These are phyloP conservation scores for Penicillium antarcticum DNA, from an alignment of 495 filamentous ascomycete genomes.

Conservation along the genomic window DNA sequence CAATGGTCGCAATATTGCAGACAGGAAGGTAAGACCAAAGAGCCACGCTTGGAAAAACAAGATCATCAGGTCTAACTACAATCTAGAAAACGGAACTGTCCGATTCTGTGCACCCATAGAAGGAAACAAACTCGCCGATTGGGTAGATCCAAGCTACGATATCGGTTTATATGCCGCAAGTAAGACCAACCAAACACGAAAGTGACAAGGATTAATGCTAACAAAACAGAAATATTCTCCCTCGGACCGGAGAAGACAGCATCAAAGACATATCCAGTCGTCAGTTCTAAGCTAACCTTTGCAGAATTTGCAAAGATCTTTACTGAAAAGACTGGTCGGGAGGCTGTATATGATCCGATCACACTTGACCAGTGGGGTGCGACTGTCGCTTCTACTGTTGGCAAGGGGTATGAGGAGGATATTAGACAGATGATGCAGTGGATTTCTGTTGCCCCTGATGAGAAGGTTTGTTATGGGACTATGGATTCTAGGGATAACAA, in stretches of 20 bases:
- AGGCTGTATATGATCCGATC: conserved; percentile 9
- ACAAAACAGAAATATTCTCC: conserved; percentile 6
- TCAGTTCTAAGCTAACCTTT: background rate
- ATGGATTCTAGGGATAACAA: conserved; percentile 5
- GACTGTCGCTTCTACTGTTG: conserved; percentile 3
- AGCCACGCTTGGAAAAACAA: too few relatives aligned
- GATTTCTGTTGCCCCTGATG: conserved; percentile 13
- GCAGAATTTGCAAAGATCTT: conserved; percentile 11
- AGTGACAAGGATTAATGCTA: too few relatives aligned
- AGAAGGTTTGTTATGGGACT: conserved; percentile 19
- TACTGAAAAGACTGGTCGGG: conserved; percentile 7
- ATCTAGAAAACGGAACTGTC: conserved; percentile 6
- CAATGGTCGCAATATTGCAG: conserved; percentile 15
- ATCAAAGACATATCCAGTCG: conserved; percentile 13
- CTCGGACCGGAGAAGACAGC: conserved; percentile 13
- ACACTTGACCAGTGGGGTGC: conserved; percentile 12
- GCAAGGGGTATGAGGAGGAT: conserved; percentile 13
- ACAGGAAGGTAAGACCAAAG: too few relatives aligned
- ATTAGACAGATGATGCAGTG: conserved; percentile 23
- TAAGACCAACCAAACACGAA: background rate
- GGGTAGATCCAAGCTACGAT: conserved; percentile 17
- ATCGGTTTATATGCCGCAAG: conserved; percentile 19
- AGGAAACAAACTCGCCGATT: conserved; percentile 9
- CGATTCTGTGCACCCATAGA: conserved; percentile 15
- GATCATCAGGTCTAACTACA: too few relatives aligned